Percentiles rank a stretch among this genome's conserved stretches.
phyloP scores from a whole-genome alignment of 1,139 yeast genomes.

The Yamadazyma atmosphaerica region DNA sequence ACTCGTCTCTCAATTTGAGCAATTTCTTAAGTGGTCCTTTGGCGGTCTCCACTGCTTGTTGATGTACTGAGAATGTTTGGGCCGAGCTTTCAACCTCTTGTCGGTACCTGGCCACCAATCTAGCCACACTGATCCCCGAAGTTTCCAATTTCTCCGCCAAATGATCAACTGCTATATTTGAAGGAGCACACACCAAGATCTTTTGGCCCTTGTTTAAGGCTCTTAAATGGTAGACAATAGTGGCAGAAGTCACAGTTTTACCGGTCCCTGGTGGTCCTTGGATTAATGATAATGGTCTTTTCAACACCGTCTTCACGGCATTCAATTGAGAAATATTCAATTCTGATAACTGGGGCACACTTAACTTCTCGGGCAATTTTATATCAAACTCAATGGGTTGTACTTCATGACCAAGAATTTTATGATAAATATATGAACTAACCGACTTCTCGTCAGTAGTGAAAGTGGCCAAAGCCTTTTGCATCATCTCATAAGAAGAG shows the following conservation, averaged over 20 bases:
- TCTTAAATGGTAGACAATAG: constrained; percentile 77
- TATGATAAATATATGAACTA: constrained; percentile 76
- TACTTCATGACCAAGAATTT: constrained; percentile 80
- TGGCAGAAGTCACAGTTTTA: constrained; percentile 91
- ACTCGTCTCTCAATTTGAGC: constrained; percentile 55
- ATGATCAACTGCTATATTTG: constrained; percentile 94
- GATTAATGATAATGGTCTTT: constrained; percentile 76
- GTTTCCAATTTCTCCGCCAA: constrained; percentile 68
- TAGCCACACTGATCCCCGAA: constrained; percentile 72
- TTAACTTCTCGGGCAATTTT: constrained; percentile 57
- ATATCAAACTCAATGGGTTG: constrained; percentile 62
- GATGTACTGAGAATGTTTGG: constrained; percentile 53
- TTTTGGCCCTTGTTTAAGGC: constrained; percentile 50
- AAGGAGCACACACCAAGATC: constrained; percentile 90
- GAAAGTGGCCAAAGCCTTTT: constrained; percentile 67
- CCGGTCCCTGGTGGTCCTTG: constrained; percentile 99
- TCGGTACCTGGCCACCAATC: constrained; percentile 73
- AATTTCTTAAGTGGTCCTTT: constrained; percentile 61
- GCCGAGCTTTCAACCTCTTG: constrained; percentile 77
- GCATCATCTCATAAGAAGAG: constrained; percentile 81
- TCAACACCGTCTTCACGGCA: constrained; percentile 74
- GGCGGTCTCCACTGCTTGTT: constrained; percentile 44
- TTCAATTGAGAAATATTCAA: constrained; percentile 76
- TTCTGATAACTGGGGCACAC: constrained; percentile 67
- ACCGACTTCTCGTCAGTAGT: constrained; percentile 74